These are phyloP conservation scores for Yamadazyma diddensiae DNA, from an alignment of 1,139 yeast species.

Conservation along the genomic window DNA sequence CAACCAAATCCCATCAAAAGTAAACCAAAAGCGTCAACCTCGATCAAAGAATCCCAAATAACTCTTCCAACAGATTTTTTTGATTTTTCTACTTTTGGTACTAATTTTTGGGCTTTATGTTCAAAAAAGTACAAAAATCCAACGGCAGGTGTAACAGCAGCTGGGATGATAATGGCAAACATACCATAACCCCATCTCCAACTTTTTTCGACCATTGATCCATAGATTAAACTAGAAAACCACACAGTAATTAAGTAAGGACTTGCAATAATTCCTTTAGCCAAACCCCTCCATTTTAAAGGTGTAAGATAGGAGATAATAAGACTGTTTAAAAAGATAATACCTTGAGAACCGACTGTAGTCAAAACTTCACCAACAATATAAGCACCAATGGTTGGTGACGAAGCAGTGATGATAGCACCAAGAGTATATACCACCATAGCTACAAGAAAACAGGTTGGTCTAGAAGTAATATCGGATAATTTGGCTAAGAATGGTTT, in stretches of 20 bases:
- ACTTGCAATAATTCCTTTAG: constrained; percentile 20
- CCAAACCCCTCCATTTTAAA: constrained; percentile 30
- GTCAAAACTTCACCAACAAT: constrained; percentile 27
- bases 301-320: constrained; percentile 32
- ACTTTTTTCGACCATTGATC: constrained; percentile 23
- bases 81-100: constrained; percentile 5
- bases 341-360: constrained; percentile 24
- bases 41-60: constrained; percentile 10
- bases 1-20: constrained; percentile 32
- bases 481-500: constrained; percentile 29
- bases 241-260: constrained; percentile 31
- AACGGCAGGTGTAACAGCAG: constrained; percentile 25
- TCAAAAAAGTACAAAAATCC: constrained; percentile 24
- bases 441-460: constrained; percentile 20
- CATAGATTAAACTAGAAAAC: constrained; percentile 30
- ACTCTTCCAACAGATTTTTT: constrained; percentile 4
- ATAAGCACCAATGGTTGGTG: constrained; percentile 25
- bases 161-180: constrained; percentile 37
- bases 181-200: constrained; percentile 45
- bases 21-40: constrained; percentile 32
- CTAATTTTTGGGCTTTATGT: constrained; percentile 15
- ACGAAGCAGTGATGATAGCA: constrained; percentile 24
- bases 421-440: constrained; percentile 25
- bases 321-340: constrained; percentile 17
- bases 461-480: constrained; percentile 30